A percentile compares a stretch with the other conserved stretches of the same genome.
Conservation (phyloP, 192 early-diverging fungal species). For the Chytriomyces confervae region DNA sequence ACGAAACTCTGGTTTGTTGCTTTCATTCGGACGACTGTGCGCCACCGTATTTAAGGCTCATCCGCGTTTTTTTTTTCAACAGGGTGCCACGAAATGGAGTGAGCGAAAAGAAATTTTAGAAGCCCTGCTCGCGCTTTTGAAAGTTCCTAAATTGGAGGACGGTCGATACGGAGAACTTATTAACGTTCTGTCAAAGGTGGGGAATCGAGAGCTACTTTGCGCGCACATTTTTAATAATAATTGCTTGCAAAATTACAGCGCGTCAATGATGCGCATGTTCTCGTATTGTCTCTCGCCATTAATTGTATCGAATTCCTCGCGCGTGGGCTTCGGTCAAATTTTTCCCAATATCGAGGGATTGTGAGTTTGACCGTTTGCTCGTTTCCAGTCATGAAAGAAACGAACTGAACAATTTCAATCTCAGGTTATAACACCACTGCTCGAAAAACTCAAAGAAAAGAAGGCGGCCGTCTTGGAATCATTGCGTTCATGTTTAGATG, state of each 20-base stretch:
- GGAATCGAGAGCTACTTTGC: background rate
- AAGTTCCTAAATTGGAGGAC: conserved; percentile 78
- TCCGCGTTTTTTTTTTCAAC: conserved; percentile 1
- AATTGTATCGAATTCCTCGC: conserved; percentile 87
- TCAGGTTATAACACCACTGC: conserved; percentile 70
- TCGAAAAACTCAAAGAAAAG: conserved; percentile 96
- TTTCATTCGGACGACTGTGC: background rate
- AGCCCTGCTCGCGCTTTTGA: conserved; percentile 68
- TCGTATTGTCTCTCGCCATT: conserved; percentile 78
- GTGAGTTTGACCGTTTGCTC: conserved; percentile 40
- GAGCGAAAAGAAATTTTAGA: conserved; percentile 94
- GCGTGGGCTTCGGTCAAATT: conserved; percentile 74
- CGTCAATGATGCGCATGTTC: conserved; percentile 83
- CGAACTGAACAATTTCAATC: background rate
- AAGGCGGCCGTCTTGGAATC: conserved; percentile 89
- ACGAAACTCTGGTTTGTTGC: conserved; percentile 64
- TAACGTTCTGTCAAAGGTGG: conserved; percentile 79
- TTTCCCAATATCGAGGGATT: conserved; percentile 78
- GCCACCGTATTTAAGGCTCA: background rate
- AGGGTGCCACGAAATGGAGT: conserved; percentile 90
- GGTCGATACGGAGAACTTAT: conserved; percentile 83
- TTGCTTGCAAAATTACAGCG: conserved; percentile 17
- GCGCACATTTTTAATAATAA: background rate
- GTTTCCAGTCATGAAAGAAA: too few relatives aligned
- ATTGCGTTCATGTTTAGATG: conserved; percentile 79